These are phyloP conservation scores for Mycena belliarum DNA, from an alignment of 768 basidiomycete genomes.

Conservation along the genomic window DNA sequence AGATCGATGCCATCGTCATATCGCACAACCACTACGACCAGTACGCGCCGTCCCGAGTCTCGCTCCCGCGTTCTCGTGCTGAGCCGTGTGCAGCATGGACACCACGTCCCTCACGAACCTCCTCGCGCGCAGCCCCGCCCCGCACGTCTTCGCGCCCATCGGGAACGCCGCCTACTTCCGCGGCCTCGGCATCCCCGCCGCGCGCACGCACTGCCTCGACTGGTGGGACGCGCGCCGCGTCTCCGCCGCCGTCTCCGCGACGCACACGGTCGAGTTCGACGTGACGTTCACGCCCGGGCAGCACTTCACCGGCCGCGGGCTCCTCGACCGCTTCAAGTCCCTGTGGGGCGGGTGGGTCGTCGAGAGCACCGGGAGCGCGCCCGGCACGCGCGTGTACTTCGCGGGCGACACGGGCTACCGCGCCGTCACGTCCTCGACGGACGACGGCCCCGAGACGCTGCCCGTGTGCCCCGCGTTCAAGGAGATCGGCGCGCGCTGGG, in stretches of 20 bases:
- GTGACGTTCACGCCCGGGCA: slow-evolving; percentile 66
- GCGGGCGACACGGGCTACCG: slow-evolving; percentile 72
- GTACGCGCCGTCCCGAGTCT: slow-evolving; percentile 31
- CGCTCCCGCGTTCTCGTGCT: not conserved
- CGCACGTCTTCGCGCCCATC: slow-evolving; percentile 61
- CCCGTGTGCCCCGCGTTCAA: slow-evolving; percentile 73
- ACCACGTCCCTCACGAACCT: slow-evolving; percentile 43
- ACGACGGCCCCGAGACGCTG: slow-evolving; percentile 42
- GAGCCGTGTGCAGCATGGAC: slow-evolving; percentile 37
- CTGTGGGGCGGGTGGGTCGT: slow-evolving; percentile 72
- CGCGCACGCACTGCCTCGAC: slow-evolving; percentile 54
- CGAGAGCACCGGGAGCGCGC: slow-evolving; percentile 44
- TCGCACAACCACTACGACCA: slow-evolving; percentile 62
- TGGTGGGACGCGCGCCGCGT: slow-evolving; percentile 61
- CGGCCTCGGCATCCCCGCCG: slow-evolving; percentile 37
- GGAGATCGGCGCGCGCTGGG: slow-evolving; percentile 64
- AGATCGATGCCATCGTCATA: slow-evolving; percentile 63
- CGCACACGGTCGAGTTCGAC: slow-evolving; percentile 34
- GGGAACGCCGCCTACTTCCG: slow-evolving; percentile 49
- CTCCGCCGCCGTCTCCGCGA: slow-evolving; percentile 29
- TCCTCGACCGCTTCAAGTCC: slow-evolving; percentile 53
- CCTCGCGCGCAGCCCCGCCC: slow-evolving; percentile 31
- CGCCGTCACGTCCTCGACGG: slow-evolving; percentile 45
- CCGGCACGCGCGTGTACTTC: slow-evolving; percentile 44
- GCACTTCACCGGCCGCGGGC: slow-evolving; percentile 56